phyloP scores from a whole-genome alignment of 768 basidiomycete species.

The Clitopilus hobsonii region DNA sequence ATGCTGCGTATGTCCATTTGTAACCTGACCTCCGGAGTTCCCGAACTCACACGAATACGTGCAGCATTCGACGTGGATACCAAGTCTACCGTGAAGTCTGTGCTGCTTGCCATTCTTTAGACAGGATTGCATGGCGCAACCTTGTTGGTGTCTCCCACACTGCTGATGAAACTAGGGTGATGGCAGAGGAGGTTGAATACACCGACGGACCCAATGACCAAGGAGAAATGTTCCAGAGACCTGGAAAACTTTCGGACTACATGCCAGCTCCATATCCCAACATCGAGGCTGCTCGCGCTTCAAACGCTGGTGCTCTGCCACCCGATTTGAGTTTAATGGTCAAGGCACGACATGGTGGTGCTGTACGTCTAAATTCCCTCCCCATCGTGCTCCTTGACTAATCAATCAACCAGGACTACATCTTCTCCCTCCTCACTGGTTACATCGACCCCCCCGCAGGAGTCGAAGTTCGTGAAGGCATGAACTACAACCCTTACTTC shows the following conservation, averaged over 20 bases:
- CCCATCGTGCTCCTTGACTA: not conserved
- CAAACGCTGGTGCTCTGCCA: conserved; percentile 92
- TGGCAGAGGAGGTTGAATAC: conserved; percentile 98
- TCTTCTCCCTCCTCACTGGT: conserved; percentile 95
- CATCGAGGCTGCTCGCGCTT: conserved; percentile 93
- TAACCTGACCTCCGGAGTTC: conserved; percentile 9
- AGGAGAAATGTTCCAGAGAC: conserved; percentile 98
- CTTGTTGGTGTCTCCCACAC: conserved; percentile 97
- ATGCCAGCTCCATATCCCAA: conserved; percentile 94
- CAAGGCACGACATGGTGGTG: conserved; percentile 96
- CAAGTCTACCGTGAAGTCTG: conserved; percentile 99
- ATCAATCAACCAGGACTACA: conserved; percentile 67
- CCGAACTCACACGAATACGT: conserved; percentile 7
- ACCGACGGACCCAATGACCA: conserved; percentile 90
- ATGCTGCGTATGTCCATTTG: conserved; percentile 70
- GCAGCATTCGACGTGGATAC: conserved; percentile 91
- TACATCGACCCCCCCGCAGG: conserved; percentile 96
- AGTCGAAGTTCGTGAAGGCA: conserved; percentile 90
- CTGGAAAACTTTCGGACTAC: conserved; percentile 98
- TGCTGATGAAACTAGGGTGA: conserved; percentile 78
- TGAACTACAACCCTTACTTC: conserved; percentile 99
- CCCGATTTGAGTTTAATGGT: conserved; percentile 96
- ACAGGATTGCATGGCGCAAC: conserved; percentile 99
- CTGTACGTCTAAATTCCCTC: conserved; percentile 53
- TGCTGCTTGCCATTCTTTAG: conserved; percentile 97